Evolutionary conservation across 1,284 basidiomycete genomes (phyloP).

Genomic region (Leucoagaricus sp.): DNA sequence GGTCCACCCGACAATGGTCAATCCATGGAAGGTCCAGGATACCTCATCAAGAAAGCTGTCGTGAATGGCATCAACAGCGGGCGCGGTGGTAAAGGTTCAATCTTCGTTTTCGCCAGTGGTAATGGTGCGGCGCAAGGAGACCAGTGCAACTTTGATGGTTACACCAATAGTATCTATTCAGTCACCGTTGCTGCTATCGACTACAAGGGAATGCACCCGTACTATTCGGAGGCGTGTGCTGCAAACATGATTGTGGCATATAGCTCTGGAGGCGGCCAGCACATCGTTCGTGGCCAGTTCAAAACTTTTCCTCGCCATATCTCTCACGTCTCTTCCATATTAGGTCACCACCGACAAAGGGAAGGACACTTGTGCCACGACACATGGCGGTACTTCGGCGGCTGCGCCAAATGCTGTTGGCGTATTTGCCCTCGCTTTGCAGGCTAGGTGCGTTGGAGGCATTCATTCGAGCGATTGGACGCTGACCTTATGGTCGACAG

Average conservation of each 20-base stretch:
- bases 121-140: constrained; percentile 93
- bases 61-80: constrained; percentile 95
- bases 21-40: constrained; percentile 94
- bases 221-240: constrained; percentile 96
- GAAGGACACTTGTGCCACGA: constrained; percentile 78
- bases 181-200: constrained; percentile 96
- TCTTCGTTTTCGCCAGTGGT: constrained; percentile 98
- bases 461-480: background rate
- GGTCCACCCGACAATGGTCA: constrained; percentile 95
- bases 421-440: constrained; percentile 85
- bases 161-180: constrained; percentile 97
- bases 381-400: constrained; percentile 96
- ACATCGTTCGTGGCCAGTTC: constrained; percentile 67
- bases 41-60: constrained; percentile 93
- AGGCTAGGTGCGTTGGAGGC: constrained; percentile 66
- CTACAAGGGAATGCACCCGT: constrained; percentile 90
- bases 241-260: constrained; percentile 97
- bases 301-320: constrained; percentile 8
- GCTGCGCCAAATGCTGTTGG: constrained; percentile 96
- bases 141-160: constrained; percentile 99
- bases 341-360: constrained; percentile 96
- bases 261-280: constrained; percentile 93
- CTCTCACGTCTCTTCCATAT: constrained; percentile 19
- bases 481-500: constrained; percentile 35
- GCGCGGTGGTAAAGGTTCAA: constrained; percentile 85